Percentiles rank a stretch among this genome's conserved stretches.
Evolutionary conservation across 106 monocot genomes (phyloP).

Genomic region (Apostasia shenzhenica): DNA sequence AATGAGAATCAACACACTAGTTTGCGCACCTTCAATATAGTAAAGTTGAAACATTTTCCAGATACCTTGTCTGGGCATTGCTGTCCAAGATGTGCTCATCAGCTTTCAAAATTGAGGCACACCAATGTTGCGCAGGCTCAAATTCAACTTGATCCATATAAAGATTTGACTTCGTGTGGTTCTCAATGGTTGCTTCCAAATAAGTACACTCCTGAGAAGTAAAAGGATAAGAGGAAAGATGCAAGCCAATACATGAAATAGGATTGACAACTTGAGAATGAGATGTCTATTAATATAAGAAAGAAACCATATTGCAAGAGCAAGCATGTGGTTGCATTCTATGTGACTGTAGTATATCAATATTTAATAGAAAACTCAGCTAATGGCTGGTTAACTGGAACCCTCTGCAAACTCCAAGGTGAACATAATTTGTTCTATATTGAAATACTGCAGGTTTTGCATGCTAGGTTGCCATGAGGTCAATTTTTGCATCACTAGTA

Average conservation of each 20-base stretch:
- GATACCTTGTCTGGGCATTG: slow-evolving; percentile 48
- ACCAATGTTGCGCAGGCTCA: slow-evolving; percentile 77
- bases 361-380: too few relatives aligned
- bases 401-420: too few relatives aligned
- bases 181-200: slow-evolving; percentile 97
- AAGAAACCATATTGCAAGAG: too few relatives aligned
- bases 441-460: too few relatives aligned
- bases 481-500: too few relatives aligned
- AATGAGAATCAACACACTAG: background rate
- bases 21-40: background rate
- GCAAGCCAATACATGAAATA: background rate
- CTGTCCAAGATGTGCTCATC: slow-evolving; percentile 44
- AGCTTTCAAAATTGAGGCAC: slow-evolving; percentile 56
- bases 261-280: background rate
- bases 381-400: too few relatives aligned
- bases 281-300: background rate
- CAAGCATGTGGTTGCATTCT: too few relatives aligned
- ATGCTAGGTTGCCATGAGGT: too few relatives aligned
- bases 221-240: too few relatives aligned
- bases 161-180: slow-evolving; percentile 95
- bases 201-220: slow-evolving; percentile 68
- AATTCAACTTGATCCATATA: slow-evolving; percentile 99
- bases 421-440: too few relatives aligned
- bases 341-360: too few relatives aligned
- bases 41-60: slow-evolving; percentile 2